Evolutionary conservation across 768 basidiomycete genomes (phyloP), one percentile per base, ranked within the genome.

Genomic region (Termitomyces sp.): DNA sequence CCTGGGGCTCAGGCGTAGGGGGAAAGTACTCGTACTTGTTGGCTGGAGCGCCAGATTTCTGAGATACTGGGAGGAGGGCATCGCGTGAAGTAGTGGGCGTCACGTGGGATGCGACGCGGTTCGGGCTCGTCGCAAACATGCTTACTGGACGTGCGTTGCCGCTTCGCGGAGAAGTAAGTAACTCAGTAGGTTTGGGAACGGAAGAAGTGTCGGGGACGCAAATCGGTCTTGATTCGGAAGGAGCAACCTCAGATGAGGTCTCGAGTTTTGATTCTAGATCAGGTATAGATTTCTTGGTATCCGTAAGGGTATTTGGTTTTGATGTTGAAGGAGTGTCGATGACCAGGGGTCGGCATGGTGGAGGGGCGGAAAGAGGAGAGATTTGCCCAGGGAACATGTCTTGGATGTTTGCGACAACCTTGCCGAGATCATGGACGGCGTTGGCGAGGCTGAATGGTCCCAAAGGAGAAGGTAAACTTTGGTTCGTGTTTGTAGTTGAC

Each of bases 101-200:
- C 57, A 78, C 64, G 20, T 74, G 70, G 41, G 74, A 72, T 6
- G 74, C 77, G 29, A 71, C 64, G 29, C 72, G 71, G 20, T 65
- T 67, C 6, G 75, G 71, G 56, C 72, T 75, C n/a, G 68, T 69
- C 58, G 76, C 76, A 44, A 72, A 66, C 70, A 76, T 74, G 63
- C 72, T 76, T 51, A 65, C 66, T 0, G 73, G 72, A 5, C 73
- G 69, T 18, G 68, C 63, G 6, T 49, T 55, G 5, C 47, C 27
- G 20, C 34, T 29, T 27, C 8, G 27, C 7, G 55, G 55, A 29
- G 46, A 48, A 20, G 36, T 29, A 0, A 46, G 44, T 26, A 37
- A 22, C 50, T 42, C 41, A 24, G 53, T 42, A 14, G 51, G 29
- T 27, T 46, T 46, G 13, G 44, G n/a, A 20, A 52, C 31, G 1